These are phyloP conservation scores for Didymellaceae sp. DNA, from an alignment of 2,329 filamentous ascomycete genomes.

Conservation along the genomic window DNA sequence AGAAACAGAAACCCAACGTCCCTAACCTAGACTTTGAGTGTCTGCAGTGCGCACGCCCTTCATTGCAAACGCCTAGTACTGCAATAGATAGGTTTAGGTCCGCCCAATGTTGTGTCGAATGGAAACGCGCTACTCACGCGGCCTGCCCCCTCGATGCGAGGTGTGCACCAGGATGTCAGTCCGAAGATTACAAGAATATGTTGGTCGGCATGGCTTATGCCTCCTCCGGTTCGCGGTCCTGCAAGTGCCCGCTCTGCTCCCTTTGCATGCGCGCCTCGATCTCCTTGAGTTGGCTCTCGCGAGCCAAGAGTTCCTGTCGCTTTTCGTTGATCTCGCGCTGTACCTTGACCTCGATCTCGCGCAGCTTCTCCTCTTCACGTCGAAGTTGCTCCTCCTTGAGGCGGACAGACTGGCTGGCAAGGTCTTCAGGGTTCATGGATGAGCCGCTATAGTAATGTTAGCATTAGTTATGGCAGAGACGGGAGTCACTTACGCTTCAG, in stretches of 20 bases:
- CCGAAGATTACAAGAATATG: slow-evolving; percentile 10
- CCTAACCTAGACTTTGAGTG: slow-evolving; percentile 29
- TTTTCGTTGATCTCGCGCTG: slow-evolving; percentile 99
- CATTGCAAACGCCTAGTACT: slow-evolving; percentile 45
- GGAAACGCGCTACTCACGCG: slow-evolving; percentile 38
- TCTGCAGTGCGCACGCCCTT: slow-evolving; percentile 37
- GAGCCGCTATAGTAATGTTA: slow-evolving; percentile 63
- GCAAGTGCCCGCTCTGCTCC: slow-evolving; percentile 65
- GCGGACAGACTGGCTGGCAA: slow-evolving; percentile 95
- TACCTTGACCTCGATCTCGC: slow-evolving; percentile 99
- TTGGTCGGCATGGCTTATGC: slow-evolving; percentile 29
- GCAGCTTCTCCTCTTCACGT: slow-evolving; percentile 98
- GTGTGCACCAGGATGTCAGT: slow-evolving; percentile 10
- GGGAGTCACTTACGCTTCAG: slow-evolving; percentile 74
- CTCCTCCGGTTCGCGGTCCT: slow-evolving; percentile 42
- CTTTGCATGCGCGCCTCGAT: slow-evolving; percentile 97
- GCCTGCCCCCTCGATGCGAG: slow-evolving; percentile 19
- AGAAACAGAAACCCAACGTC: slow-evolving; percentile 39
- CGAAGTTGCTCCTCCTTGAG: slow-evolving; percentile 99
- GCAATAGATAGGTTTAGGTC: slow-evolving; percentile 35
- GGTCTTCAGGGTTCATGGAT: slow-evolving; percentile 96
- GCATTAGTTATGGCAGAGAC: slow-evolving; percentile 1
- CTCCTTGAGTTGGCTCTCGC: slow-evolving; percentile 97
- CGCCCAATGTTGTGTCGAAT: slow-evolving; percentile 28
- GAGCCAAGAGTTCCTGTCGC: slow-evolving; percentile 94